Percentiles rank a stretch among this genome's conserved stretches.
phyloP scores from a whole-genome alignment of 2,329 filamentous ascomycete species.

The Colletotrichum plurivorum region DNA sequence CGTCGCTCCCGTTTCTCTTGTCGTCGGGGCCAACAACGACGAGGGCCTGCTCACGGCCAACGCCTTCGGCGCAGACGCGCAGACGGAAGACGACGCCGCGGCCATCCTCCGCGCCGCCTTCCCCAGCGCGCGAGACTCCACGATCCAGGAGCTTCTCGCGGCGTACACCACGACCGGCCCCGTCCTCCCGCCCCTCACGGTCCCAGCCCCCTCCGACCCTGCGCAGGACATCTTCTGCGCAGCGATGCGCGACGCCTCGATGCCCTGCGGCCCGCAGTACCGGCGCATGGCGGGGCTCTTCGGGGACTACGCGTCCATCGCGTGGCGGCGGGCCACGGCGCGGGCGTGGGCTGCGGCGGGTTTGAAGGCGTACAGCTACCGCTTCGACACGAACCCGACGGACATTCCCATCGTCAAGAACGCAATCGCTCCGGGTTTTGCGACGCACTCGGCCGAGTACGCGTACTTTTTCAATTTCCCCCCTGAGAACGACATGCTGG shows the following conservation, averaged over 20 bases:
- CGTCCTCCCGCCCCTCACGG: conserved; percentile 38
- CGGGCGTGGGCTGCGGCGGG: conserved; percentile 36
- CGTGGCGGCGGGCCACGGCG: conserved; percentile 31
- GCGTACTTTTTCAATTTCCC: conserved; percentile 41
- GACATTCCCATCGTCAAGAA: conserved; percentile 36
- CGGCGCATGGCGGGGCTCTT: conserved; percentile 39
- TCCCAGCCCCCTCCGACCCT: conserved; percentile 17
- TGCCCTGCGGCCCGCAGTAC: conserved; percentile 40
- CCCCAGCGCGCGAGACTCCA: conserved; percentile 27
- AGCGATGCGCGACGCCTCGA: conserved; percentile 28
- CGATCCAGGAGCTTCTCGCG: conserved; percentile 31
- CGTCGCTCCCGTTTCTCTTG: conserved; percentile 11
- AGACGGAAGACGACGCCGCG: conserved; percentile 33
- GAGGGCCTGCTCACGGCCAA: conserved; percentile 18
- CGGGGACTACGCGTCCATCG: conserved; percentile 33
- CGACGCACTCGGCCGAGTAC: conserved; percentile 42
- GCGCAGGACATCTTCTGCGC: conserved; percentile 32
- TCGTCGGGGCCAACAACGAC: conserved; percentile 31
- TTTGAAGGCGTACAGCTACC: conserved; percentile 40
- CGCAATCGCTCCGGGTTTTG: conserved; percentile 39
- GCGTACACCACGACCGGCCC: conserved; percentile 37
- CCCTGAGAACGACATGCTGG: conserved; percentile 39
- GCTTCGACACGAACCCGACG: conserved; percentile 44
- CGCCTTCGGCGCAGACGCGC: background rate
- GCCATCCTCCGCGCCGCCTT: conserved; percentile 9